A percentile compares a stretch with the other conserved stretches of the same genome.
Evolutionary conservation across 2,329 filamentous ascomycete genomes (phyloP).

Genomic region (Stromatinia cepivora): DNA sequence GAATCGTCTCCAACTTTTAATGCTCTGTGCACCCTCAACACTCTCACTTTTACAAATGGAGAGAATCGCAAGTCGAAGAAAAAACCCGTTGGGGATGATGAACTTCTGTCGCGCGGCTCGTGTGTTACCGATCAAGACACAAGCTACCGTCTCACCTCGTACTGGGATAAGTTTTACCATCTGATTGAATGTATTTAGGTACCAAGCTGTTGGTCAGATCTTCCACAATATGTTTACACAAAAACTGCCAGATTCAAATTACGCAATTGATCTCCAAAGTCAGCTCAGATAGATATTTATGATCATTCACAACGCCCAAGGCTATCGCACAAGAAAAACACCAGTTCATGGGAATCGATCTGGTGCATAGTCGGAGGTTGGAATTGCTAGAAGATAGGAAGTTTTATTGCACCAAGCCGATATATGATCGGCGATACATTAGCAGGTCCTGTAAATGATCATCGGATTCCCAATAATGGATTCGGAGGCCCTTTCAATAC

Average conservation of each 20-base stretch:
- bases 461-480: neutral
- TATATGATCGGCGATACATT: neutral
- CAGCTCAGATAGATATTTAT: too few relatives aligned
- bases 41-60: neutral
- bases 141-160: too few relatives aligned
- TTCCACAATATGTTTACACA: neutral
- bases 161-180: neutral
- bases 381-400: neutral
- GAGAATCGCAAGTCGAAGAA: neutral
- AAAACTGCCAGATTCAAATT: neutral
- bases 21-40: neutral
- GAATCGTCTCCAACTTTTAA: neutral
- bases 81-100: neutral
- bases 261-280: neutral
- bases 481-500: neutral
- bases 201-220: neutral
- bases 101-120: neutral
- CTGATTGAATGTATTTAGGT: neutral
- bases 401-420: too few relatives aligned
- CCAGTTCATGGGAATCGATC: too few relatives aligned
- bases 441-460: neutral
- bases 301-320: neutral
- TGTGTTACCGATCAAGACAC: too few relatives aligned
- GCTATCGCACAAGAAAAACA: neutral
- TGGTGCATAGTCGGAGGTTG: neutral